Base-by-base conservation (phyloP, 83 land plant genomes). In the Diphasiastrum complanatum region DNA sequence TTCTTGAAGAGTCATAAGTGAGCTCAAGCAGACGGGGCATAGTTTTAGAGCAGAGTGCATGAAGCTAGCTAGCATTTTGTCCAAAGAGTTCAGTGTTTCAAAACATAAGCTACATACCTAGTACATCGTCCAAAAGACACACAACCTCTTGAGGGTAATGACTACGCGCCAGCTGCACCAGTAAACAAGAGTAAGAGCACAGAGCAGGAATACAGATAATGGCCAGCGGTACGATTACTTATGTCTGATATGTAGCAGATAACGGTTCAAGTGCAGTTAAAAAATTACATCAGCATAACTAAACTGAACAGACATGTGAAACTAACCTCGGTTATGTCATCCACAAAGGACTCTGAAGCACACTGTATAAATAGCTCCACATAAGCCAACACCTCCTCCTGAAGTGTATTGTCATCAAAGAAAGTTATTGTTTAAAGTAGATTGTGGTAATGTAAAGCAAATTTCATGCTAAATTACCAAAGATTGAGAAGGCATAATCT, bases 291-390 rank as follows among this genome's bases (percentile, higher is more conserved):
- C 11, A 22, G 58, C 5, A 54, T 18, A 28, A 54, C 25, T 28
- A 30, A 5, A 5, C 25, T 54, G 6, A 26, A 28, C 10, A 22
- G 6, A 6, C 4, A 25, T 22, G 29, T 25, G 29, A 54, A 5
- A 23, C 10, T 23, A 5, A 89, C 96, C 88, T 89, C 85, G 16
- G 81, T 81, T 40, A 89, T 65, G 54, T 89, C 92, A 47, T 89
- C 85, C 5, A 81, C 82, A 31, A 89, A 89, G 33, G 74, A 73
- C 56, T 89, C 96, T 34, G 91, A 83, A 29, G 85, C 90, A 49
- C 78, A 83, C 63, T 89, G 96, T 23, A 70, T 81, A 70, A 89
- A 86, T 53, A 74, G 83, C 63, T 89, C 96, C 46, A 89, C 96
- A 68, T 89, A 89, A 16, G 96, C 92, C 61, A 81, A 66, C 27